Percentiles rank a stretch among this genome's conserved stretches.
Evolutionary conservation across 352 stramenopile species (phyloP).

Genomic region (Aphanomyces astaci): DNA sequence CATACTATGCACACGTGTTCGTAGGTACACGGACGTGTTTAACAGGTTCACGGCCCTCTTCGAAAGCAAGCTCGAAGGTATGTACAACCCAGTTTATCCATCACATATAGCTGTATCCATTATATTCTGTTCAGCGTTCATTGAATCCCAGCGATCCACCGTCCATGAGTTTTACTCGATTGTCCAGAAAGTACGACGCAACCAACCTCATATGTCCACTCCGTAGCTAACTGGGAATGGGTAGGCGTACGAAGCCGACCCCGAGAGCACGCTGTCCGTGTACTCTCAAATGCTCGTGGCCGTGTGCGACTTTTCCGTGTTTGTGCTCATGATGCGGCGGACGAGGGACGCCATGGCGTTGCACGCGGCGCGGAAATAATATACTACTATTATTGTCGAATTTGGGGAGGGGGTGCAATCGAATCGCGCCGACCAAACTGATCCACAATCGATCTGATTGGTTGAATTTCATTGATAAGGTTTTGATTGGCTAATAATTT

Average conservation of each 20-base stretch:
- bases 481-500: too few species aligned
- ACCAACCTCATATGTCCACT: too few species aligned
- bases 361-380: neutral
- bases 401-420: too few species aligned
- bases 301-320: constrained; percentile 70
- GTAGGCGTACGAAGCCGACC: constrained; percentile 43
- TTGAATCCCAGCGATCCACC: constrained; percentile 45
- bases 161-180: constrained; percentile 61
- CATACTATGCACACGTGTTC: neutral
- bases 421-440: too few species aligned
- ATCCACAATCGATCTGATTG: too few species aligned
- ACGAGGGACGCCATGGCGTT: constrained; percentile 38
- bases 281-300: constrained; percentile 72
- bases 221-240: too few species aligned
- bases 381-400: neutral
- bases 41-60: constrained; percentile 68
- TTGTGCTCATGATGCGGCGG: constrained; percentile 77
- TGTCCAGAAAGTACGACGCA: constrained; percentile 24
- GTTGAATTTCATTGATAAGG: too few species aligned
- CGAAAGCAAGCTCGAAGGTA: constrained; percentile 70
- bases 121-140: constrained; percentile 54
- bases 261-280: constrained; percentile 50
- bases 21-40: constrained; percentile 71
- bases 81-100: too few species aligned
- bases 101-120: too few species aligned